These are phyloP conservation scores for Candida insectorum DNA, from an alignment of 805 yeast genomes.

Conservation along the genomic window DNA sequence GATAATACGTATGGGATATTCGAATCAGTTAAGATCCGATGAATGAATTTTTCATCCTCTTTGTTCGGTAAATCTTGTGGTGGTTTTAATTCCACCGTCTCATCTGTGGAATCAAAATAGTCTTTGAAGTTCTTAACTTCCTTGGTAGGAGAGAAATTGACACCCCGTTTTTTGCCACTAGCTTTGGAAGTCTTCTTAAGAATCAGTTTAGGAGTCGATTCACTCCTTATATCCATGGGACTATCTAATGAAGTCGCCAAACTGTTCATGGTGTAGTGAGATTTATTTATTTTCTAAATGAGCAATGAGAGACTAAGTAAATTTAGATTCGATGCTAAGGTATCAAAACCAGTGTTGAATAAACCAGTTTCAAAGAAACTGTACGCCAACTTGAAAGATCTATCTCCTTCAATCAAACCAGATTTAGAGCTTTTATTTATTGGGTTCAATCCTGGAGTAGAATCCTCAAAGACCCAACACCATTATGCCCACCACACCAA, in stretches of 20 bases:
- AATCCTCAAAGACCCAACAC: constrained; percentile 59
- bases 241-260: constrained; percentile 1
- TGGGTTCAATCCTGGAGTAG: constrained; percentile 72
- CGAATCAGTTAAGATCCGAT: constrained; percentile 31
- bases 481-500: constrained; percentile 72
- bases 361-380: no score
- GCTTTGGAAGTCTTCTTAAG: constrained; percentile 6
- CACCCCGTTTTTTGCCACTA: constrained; percentile 13
- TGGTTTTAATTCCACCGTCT: neutral
- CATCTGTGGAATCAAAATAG: constrained; percentile 14
- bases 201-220: constrained; percentile 14
- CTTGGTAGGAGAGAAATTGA: constrained; percentile 34
- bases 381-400: constrained; percentile 6
- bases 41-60: constrained; percentile 5
- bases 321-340: constrained; percentile 1
- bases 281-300: constrained; percentile 1
- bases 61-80: neutral
- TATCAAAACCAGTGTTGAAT: no score
- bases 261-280: constrained; percentile 1
- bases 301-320: constrained; percentile 3
- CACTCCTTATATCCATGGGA: constrained; percentile 9
- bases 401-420: constrained; percentile 24
- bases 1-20: constrained; percentile 55
- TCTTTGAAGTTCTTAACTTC: constrained; percentile 18
- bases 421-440: constrained; percentile 47